phyloP scores from a whole-genome alignment of 345 rosid genomes.

The Nephelium lappaceum region DNA sequence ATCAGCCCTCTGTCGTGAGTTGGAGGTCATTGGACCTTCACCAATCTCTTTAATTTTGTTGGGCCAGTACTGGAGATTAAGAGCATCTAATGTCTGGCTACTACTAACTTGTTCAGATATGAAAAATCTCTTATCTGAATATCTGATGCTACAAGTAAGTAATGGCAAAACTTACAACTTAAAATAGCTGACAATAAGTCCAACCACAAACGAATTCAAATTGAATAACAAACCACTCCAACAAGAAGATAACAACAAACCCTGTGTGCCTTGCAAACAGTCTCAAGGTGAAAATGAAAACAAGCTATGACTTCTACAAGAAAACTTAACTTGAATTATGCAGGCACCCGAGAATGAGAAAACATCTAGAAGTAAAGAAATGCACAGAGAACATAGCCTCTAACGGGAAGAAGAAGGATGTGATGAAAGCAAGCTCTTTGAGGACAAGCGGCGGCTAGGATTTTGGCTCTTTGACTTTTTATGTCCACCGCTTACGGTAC shows the following conservation, averaged over 20 bases:
- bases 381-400: background rate
- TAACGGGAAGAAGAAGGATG: constrained; percentile 33
- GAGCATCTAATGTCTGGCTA: background rate
- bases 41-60: no score
- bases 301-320: background rate
- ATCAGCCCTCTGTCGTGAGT: background rate
- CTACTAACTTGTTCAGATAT: background rate
- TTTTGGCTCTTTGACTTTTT: constrained; percentile 43
- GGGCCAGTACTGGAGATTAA: background rate
- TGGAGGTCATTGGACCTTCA: no score
- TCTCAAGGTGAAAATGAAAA: background rate
- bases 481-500: constrained; percentile 23
- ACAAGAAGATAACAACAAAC: background rate
- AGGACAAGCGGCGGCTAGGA: constrained; percentile 30
- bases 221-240: constrained; percentile 12
- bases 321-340: background rate
- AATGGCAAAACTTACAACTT: background rate
- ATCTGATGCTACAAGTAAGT: background rate
- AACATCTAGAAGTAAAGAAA: background rate
- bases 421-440: constrained; percentile 20
- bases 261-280: background rate
- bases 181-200: background rate
- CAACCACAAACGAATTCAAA: background rate
- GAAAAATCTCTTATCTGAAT: background rate
- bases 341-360: constrained; percentile 2